These are phyloP conservation scores for Papilionanthe hybrid DNA, from an alignment of 116 monocot genomes.

Conservation along the genomic window DNA sequence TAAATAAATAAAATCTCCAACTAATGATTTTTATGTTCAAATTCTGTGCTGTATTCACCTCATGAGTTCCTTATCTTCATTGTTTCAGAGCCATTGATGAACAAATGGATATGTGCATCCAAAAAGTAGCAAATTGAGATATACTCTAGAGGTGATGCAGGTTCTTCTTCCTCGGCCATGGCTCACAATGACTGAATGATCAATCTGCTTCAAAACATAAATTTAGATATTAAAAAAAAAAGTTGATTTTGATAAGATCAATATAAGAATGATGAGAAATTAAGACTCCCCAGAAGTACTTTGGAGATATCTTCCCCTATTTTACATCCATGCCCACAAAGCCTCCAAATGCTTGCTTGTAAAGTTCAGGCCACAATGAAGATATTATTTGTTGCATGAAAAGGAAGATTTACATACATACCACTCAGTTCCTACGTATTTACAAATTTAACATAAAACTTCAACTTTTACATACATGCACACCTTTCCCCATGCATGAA, in stretches of 20 bases:
- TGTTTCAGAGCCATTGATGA: constrained; percentile 35
- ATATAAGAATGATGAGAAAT: background rate
- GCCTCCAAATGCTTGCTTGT: constrained; percentile 49
- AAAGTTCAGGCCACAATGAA: constrained; percentile 21
- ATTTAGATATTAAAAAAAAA: background rate
- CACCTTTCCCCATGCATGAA: too few species aligned
- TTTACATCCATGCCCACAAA: constrained; percentile 46
- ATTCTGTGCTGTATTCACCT: too few species aligned
- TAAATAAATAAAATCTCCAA: too few species aligned
- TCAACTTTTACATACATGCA: too few species aligned
- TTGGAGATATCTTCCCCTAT: constrained; percentile 31
- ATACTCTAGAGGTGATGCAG: constrained; percentile 71
- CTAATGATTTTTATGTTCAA: too few species aligned
- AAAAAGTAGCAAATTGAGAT: constrained; percentile 23
- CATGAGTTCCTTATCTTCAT: constrained; percentile 32
- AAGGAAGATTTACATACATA: background rate
- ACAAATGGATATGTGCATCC: constrained; percentile 28
- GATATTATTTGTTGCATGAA: constrained; percentile 19
- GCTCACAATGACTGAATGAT: constrained; percentile 75
- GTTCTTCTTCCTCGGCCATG: constrained; percentile 63
- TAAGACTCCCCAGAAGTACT: constrained; percentile 31
- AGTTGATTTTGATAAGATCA: background rate
- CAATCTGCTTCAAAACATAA: constrained; percentile 31
- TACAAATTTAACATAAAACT: too few species aligned
- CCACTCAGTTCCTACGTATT: too few species aligned